These are phyloP conservation scores for Lipomyces lipofer DNA, from an alignment of 805 yeast genomes.

Conservation along the genomic window DNA sequence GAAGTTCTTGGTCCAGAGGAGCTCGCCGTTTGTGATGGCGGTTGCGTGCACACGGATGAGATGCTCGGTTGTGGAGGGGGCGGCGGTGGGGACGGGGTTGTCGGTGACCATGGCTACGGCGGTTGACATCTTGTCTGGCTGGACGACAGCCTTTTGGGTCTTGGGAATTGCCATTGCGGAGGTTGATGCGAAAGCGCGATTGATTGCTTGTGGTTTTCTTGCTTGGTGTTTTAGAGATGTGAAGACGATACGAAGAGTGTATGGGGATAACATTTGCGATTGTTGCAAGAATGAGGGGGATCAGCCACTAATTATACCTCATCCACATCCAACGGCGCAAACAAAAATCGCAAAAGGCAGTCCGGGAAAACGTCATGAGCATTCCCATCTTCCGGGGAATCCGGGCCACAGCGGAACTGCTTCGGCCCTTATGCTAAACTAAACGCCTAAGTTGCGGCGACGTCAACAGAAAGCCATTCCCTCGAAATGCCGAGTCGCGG, in stretches of 20 bases:
- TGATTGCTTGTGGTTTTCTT: background rate
- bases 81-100: constrained; percentile 2
- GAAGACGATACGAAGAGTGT: background rate
- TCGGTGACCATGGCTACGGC: background rate
- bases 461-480: too few relatives aligned
- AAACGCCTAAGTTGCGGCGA: too few relatives aligned
- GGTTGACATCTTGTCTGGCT: background rate
- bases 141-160: constrained; percentile 1
- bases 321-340: too few relatives aligned
- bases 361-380: too few relatives aligned
- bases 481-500: too few relatives aligned
- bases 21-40: background rate
- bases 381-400: too few relatives aligned
- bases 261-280: background rate
- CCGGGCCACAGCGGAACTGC: too few relatives aligned
- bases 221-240: background rate
- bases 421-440: too few relatives aligned
- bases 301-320: background rate
- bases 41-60: constrained; percentile 1
- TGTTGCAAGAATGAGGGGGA: background rate
- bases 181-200: background rate
- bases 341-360: too few relatives aligned
- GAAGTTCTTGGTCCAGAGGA: constrained; percentile 4
- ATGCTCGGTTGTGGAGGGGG: background rate
- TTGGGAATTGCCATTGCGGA: constrained; percentile 1